These are phyloP conservation scores for Uronychia setigera DNA, from an alignment of 73 alveolate species.

Conservation along the genomic window DNA sequence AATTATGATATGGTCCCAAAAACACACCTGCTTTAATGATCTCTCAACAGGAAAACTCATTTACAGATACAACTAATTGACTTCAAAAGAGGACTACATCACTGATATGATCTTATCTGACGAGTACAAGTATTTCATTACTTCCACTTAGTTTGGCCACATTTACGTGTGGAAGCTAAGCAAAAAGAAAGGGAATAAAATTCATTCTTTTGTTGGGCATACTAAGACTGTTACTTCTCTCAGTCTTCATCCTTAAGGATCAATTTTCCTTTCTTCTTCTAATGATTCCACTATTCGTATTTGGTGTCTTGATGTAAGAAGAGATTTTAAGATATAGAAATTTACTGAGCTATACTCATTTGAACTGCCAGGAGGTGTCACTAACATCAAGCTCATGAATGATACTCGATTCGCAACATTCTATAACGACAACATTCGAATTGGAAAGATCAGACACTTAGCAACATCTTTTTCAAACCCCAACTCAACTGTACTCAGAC, in stretches of 20 bases:
- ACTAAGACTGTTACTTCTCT: conserved; percentile 63
- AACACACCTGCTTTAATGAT: conserved; percentile 55
- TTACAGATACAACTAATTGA: conserved; percentile 34
- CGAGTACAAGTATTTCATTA: conserved; percentile 57
- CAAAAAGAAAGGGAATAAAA: conserved; percentile 39
- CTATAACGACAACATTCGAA: conserved; percentile 48
- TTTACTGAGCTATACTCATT: conserved; percentile 65
- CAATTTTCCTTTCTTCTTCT: conserved; percentile 60
- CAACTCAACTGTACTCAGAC: conserved; percentile 10
- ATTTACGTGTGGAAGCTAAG: conserved; percentile 65
- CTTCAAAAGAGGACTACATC: conserved; percentile 63
- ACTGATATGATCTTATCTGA: conserved; percentile 60
- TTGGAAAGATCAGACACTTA: conserved; percentile 49
- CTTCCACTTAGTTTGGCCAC: conserved; percentile 64
- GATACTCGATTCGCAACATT: conserved; percentile 61
- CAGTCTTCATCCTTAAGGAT: conserved; percentile 36
- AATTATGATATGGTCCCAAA: conserved; percentile 56
- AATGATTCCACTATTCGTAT: conserved; percentile 61
- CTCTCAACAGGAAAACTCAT: conserved; percentile 42
- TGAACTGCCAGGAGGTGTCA: conserved; percentile 58
- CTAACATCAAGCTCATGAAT: conserved; percentile 49
- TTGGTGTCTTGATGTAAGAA: conserved; percentile 56
- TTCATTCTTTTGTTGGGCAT: conserved; percentile 65
- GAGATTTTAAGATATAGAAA: conserved; percentile 19
- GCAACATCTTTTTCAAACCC: conserved; percentile 36